Evolutionary conservation across 495 filamentous ascomycete species (phyloP).

Genomic region (Podospora australis): DNA sequence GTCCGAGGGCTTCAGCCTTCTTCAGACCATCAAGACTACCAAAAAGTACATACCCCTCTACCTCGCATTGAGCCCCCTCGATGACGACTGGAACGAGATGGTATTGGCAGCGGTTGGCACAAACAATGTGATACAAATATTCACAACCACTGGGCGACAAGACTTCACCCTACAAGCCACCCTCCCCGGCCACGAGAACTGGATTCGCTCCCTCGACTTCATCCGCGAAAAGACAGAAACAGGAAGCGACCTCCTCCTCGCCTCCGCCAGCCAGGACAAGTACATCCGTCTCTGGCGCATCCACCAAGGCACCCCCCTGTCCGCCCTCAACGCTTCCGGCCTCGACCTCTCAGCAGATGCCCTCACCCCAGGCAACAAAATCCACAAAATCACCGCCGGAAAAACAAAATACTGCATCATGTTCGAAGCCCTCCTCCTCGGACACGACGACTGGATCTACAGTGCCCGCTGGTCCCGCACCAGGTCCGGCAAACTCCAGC

Average conservation of each 20-base stretch:
- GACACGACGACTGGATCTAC: constrained; percentile 98
- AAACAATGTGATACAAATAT: constrained; percentile 68
- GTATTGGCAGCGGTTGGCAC: constrained; percentile 83
- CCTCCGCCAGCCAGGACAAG: constrained; percentile 94
- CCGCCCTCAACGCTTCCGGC: constrained; percentile 36
- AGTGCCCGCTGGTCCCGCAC: constrained; percentile 67
- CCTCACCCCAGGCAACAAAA: constrained; percentile 72
- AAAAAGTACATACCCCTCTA: constrained; percentile 77
- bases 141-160: constrained; percentile 42
- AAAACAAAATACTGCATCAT: constrained; percentile 67
- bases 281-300: constrained; percentile 93
- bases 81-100: constrained; percentile 38
- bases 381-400: constrained; percentile 55
- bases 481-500: constrained; percentile 47
- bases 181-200: constrained; percentile 87
- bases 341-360: constrained; percentile 39
- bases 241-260: constrained; percentile 67
- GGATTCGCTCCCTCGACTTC: constrained; percentile 83
- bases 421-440: constrained; percentile 90
- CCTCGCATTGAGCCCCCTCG: constrained; percentile 57
- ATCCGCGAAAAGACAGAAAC: constrained; percentile 49
- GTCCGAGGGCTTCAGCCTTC: constrained; percentile 35
- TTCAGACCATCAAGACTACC: constrained; percentile 66
- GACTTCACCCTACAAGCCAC: constrained; percentile 70
- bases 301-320: constrained; percentile 60